Conservation (phyloP, 345 rosid genomes). For the Acer campestre region DNA sequence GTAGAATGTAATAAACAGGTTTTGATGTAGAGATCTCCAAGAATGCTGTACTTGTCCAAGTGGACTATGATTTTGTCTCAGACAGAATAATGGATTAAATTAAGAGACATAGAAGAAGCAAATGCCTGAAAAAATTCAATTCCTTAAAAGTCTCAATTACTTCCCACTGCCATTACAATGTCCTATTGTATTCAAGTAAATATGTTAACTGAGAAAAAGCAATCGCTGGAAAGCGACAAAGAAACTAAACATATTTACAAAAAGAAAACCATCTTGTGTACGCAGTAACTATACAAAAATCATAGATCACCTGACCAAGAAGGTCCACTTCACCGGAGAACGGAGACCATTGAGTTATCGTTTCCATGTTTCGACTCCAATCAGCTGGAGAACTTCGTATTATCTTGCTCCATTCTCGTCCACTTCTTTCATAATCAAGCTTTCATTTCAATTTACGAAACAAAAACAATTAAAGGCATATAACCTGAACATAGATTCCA, state of each 20-base stretch:
- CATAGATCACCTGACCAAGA: conserved; percentile 64
- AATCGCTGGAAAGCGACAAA: background rate
- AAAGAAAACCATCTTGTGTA: background rate
- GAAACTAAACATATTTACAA: background rate
- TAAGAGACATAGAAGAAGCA: background rate
- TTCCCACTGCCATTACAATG: background rate
- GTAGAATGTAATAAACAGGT: background rate
- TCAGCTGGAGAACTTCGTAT: conserved; percentile 51
- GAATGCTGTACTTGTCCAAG: background rate
- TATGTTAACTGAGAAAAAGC: background rate
- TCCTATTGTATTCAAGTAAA: background rate
- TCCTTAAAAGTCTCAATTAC: background rate
- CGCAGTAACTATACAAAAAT: background rate
- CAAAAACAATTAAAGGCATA: conserved; percentile 11
- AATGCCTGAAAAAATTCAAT: conserved; percentile 1
- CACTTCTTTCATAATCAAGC: conserved; percentile 78
- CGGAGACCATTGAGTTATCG: conserved; percentile 84
- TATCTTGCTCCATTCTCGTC: conserved; percentile 58
- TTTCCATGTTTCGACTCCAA: conserved; percentile 71
- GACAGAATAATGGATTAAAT: background rate
- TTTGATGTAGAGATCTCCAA: conserved; percentile 1
- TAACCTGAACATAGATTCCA: background rate
- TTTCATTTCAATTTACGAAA: conserved; percentile 35
- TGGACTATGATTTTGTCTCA: background rate
- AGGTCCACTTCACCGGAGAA: conserved; percentile 76